Evolutionary conservation across 1,139 yeast species (phyloP).

Genomic region (Saccharomyces hybrid): DNA sequence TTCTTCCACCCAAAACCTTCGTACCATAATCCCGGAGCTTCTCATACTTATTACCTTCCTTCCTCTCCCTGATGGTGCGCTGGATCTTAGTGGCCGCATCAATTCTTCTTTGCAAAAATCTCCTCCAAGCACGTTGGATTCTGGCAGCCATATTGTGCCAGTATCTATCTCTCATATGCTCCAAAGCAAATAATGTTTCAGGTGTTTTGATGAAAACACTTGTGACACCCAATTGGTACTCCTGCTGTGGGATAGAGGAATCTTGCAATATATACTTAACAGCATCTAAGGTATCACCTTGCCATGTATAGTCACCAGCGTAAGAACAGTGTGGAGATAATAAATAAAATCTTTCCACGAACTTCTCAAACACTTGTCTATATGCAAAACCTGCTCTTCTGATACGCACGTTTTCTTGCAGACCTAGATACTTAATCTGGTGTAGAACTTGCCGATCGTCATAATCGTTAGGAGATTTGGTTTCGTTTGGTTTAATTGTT

Average conservation of each 20-base stretch:
- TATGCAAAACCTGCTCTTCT: conserved; percentile 99
- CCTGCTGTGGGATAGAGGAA: conserved; percentile 70
- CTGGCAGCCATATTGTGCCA: conserved; percentile 99
- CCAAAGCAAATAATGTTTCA: conserved; percentile 90
- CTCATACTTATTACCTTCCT: conserved; percentile 74
- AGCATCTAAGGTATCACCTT: conserved; percentile 78
- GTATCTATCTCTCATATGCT: conserved; percentile 92
- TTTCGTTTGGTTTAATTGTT: conserved; percentile 95
- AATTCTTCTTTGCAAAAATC: conserved; percentile 68
- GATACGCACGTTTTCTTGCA: conserved; percentile 93
- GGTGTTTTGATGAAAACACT: conserved; percentile 96
- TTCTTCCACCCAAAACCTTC: conserved; percentile 57
- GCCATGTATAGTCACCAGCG: conserved; percentile 97
- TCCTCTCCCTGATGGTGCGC: conserved; percentile 72
- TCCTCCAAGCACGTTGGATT: conserved; percentile 95
- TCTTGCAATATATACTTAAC: conserved; percentile 70
- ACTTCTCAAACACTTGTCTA: conserved; percentile 92
- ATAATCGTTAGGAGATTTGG: conserved; percentile 86
- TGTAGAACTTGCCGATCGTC: conserved; percentile 86
- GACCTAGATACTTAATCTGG: conserved; percentile 91
- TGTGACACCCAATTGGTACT: conserved; percentile 86
- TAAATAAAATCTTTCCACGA: conserved; percentile 91
- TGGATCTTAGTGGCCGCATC: conserved; percentile 85
- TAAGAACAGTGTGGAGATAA: conserved; percentile 86
- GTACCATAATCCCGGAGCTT: conserved; percentile 82